Conservation (phyloP, 306 rosid genomes). For the Boehmeria nivea region DNA sequence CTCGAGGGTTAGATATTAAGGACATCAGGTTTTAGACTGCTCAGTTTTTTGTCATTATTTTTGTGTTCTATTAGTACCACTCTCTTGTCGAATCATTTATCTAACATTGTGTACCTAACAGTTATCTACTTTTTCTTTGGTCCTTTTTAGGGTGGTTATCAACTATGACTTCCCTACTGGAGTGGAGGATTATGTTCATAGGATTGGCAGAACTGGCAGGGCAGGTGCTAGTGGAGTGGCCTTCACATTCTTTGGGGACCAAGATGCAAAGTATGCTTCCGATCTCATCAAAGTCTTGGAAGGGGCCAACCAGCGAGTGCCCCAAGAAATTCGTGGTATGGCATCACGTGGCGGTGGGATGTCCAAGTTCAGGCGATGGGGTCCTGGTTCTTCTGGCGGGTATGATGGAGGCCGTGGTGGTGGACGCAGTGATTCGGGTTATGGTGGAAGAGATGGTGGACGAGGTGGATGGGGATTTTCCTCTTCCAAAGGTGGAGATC, state of each 20-base stretch:
- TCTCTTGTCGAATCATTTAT: not conserved
- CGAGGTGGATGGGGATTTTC: constrained; percentile 50
- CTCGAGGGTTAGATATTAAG: constrained; percentile 89
- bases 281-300: constrained; percentile 93
- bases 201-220: constrained; percentile 99
- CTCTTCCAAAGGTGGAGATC: constrained; percentile 30
- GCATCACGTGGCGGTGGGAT: constrained; percentile 90
- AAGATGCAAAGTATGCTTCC: constrained; percentile 85
- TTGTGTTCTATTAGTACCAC: not conserved
- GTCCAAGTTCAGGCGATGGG: constrained; percentile 76
- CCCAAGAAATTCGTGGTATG: constrained; percentile 76
- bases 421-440: constrained; percentile 55
- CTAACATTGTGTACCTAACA: no score
- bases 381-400: constrained; percentile 12
- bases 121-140: not conserved
- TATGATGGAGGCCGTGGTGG: constrained; percentile 31
- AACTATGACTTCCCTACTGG: constrained; percentile 98
- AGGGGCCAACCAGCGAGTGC: constrained; percentile 91
- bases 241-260: constrained; percentile 87
- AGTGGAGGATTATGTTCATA: constrained; percentile 98
- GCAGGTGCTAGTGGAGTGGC: constrained; percentile 98
- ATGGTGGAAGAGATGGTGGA: constrained; percentile 50
- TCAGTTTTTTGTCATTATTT: not conserved
- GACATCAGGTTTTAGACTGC: constrained; percentile 70
- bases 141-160: constrained; percentile 64